phyloP scores from a whole-genome alignment of 176 grass and related monocot genomes.

The Poa annua region DNA sequence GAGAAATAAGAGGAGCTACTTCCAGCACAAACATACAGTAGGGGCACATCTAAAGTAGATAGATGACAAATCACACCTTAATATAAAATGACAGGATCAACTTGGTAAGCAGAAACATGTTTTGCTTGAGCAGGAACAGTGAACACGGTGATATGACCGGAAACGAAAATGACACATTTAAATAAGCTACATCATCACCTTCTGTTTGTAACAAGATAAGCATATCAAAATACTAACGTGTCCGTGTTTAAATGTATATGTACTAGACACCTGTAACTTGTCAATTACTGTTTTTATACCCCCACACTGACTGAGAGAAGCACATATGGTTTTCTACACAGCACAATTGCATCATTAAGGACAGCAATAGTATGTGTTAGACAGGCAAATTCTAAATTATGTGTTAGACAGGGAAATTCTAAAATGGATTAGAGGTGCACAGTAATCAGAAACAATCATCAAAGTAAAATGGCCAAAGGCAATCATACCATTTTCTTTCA shows the following conservation, averaged over 20 bases:
- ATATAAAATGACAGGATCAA: background rate
- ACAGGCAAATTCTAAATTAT: too few relatives aligned
- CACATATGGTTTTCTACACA: background rate
- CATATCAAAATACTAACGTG: background rate
- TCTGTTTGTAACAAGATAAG: background rate
- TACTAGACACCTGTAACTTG: background rate
- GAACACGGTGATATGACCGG: background rate
- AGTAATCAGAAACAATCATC: background rate
- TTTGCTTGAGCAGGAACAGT: background rate
- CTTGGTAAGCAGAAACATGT: constrained; percentile 12
- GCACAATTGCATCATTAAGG: background rate
- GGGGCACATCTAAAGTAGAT: background rate
- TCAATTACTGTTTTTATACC: background rate
- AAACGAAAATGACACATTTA: background rate
- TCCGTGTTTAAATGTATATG: constrained; percentile 4
- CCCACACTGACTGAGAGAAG: background rate
- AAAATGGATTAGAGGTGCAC: background rate
- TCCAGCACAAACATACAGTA: background rate
- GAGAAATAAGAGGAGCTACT: too few relatives aligned
- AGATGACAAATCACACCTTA: background rate
- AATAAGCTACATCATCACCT: background rate
- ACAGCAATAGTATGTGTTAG: background rate
- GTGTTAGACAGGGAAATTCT: background rate
- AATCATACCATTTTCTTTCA: constrained; percentile 52
- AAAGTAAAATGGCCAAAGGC: background rate